These are phyloP conservation scores for Endoconidiophora laricicola DNA, from an alignment of 2,329 filamentous ascomycete genomes.

Conservation along the genomic window DNA sequence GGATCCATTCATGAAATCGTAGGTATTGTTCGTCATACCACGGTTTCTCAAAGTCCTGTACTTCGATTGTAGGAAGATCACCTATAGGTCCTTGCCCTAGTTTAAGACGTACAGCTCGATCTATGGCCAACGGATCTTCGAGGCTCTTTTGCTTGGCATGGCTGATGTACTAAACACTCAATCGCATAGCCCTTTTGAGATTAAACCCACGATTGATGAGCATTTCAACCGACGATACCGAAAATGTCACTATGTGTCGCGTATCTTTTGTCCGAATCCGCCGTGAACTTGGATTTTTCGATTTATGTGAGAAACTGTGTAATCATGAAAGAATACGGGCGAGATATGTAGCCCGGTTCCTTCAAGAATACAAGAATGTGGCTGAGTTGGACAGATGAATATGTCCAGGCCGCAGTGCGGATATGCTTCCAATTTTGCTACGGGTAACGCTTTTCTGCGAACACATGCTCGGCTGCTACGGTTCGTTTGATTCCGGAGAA, in stretches of 20 bases:
- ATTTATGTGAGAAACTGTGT: slow-evolving; percentile 17
- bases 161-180: too few relatives aligned
- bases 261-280: not conserved
- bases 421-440: slow-evolving; percentile 18
- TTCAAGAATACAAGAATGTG: slow-evolving; percentile 19
- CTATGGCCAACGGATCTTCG: too few relatives aligned
- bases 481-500: too few relatives aligned
- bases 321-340: slow-evolving; percentile 20
- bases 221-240: slow-evolving; percentile 19
- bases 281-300: not conserved
- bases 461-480: too few relatives aligned
- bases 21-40: too few relatives aligned
- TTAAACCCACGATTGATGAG: slow-evolving; percentile 17
- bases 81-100: too few relatives aligned
- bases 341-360: slow-evolving; percentile 15
- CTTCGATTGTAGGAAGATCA: too few relatives aligned
- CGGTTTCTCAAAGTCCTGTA: too few relatives aligned
- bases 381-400: slow-evolving; percentile 22
- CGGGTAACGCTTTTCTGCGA: not conserved
- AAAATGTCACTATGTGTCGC: slow-evolving; percentile 15
- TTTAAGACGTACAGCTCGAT: too few relatives aligned
- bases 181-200: slow-evolving; percentile 15
- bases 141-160: too few relatives aligned
- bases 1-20: too few relatives aligned
- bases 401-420: slow-evolving; percentile 18